Base-by-base conservation (phyloP, 805 yeast genomes). In the Ogataea trehaloabstinens region DNA sequence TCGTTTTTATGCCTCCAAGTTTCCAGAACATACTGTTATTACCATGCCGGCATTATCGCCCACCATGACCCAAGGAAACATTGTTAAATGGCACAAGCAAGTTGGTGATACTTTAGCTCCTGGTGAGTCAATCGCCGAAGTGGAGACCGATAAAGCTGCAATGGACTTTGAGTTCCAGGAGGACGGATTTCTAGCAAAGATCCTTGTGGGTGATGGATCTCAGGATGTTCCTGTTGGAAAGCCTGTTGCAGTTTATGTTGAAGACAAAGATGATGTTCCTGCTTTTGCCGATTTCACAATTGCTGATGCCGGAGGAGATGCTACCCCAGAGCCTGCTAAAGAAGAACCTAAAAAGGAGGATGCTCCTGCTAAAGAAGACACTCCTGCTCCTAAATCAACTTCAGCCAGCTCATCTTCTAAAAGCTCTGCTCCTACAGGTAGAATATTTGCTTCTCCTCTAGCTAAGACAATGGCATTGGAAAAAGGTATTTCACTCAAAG, bases 41-140 rank as follows among this genome's bases (percentile, higher is more conserved):
- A 83, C 82, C 63, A 93, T 93, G 99, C 99, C 99, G 34, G 99
- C 99, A 7, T 73, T 93, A 56, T 91, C 98, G n/a, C 99, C 99
- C 50, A 93, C 99, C 38, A 93, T 93, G 99, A 85, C 96, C 45
- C 91, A 86, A 61, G 99, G 99, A 62, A 83, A 80, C 64, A 71
- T 93, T 49, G 91, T 91, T 28, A 72, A 78, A 43, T 93, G 99
- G 99, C 76, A 80, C 61, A 93, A 90, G 72, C 66, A 76, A 31
- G 86, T 82, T 27, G 99, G 99, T 58, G 99, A 93, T 63, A 68
- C 78, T 64, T 78, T 93, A 51, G 57, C 75, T 21, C 93, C 97
- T 16, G 99, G 99, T 66, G 97, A 90, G 61, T 82, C 93, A 33
- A 78, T 91, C 52, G 97, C 96, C 44, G 98, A 91, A 70, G 84